Base-by-base conservation (phyloP, 179 eudicot genomes). In the Drosera spatulata region DNA sequence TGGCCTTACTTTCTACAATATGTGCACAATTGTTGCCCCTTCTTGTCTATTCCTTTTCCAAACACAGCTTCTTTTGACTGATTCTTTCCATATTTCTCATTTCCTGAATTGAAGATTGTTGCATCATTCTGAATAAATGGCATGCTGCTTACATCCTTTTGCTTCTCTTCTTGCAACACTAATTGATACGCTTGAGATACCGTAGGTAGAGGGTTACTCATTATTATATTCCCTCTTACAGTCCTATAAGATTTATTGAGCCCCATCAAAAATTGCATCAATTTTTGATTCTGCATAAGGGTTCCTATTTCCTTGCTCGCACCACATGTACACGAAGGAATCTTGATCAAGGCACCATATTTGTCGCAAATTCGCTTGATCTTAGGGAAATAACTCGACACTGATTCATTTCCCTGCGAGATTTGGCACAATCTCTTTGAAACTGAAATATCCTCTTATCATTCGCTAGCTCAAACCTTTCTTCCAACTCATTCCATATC, bases 91-190 rank as follows among this genome's bases (percentile, higher is more conserved):
- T 45, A 9, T 45, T 45, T 45, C 48, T 45, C 9, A 4, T 45
- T 45, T 45, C 6, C 5, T 4, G 9, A 5, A 5, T 4, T 4
- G 5, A 45, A 45, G 48, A 45, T 9, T 45, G 48, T 9, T 4
- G 48, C 37, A 57, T 41, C 41, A 13, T 5, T 1, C 15, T 39
- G 11, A 41, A 10, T 39, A 2, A 13, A 10, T 22, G 7, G 37
- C 44, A 12, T 42, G 37, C n/a, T n/a, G n/a, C n/a, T n/a, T n/a
- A n/a, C n/a, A n/a, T n/a, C n/a, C n/a, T n/a, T n/a, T 39, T 61
- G 54, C 8, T 39, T 48, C 10, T 61, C 64, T 5, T 61, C 64
- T 50, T 61, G 47, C 3, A 50, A 7, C 38, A 49, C n/a, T 10
- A 50, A 4, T n/a, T 38, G 13, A n/a, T 61, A 50, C 0, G 54